Evolutionary conservation across 352 stramenopile genomes (phyloP).

Genomic region (Phytopythium aichiense): DNA sequence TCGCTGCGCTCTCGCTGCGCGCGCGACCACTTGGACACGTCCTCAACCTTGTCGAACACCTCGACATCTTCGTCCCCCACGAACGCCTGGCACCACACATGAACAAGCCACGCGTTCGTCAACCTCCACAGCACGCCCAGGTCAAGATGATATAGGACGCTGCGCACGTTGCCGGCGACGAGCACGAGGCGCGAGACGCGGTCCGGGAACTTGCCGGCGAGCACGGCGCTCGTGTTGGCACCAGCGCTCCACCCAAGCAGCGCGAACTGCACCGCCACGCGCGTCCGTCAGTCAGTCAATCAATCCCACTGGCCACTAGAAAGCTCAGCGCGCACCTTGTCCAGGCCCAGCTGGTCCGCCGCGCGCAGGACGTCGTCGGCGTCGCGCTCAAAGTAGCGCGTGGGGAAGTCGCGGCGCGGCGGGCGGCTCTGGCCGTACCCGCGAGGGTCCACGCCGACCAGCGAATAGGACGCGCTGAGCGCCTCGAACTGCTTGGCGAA

Average conservation of each 20-base stretch:
- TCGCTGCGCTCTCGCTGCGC: slow-evolving; percentile 39
- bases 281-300: too few relatives aligned
- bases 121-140: too few relatives aligned
- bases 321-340: slow-evolving; percentile 24
- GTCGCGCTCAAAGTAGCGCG: slow-evolving; percentile 62
- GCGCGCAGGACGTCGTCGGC: slow-evolving; percentile 61
- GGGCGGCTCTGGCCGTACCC: slow-evolving; percentile 47
- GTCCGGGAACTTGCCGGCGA: slow-evolving; percentile 65
- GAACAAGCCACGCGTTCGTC: too few relatives aligned
- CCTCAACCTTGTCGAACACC: slow-evolving; percentile 38
- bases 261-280: slow-evolving; percentile 25
- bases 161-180: slow-evolving; percentile 73
- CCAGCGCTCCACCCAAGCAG: slow-evolving; percentile 74
- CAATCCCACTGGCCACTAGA: too few relatives aligned
- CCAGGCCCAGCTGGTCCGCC: slow-evolving; percentile 53
- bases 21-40: slow-evolving; percentile 52
- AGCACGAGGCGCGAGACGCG: slow-evolving; percentile 68
- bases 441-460: slow-evolving; percentile 66
- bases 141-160: too few relatives aligned
- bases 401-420: slow-evolving; percentile 40
- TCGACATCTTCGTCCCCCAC: slow-evolving; percentile 70
- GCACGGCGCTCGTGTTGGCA: slow-evolving; percentile 65
- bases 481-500: slow-evolving; percentile 59
- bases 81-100: slow-evolving; percentile 41
- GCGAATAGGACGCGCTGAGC: slow-evolving; percentile 43